phyloP scores from a whole-genome alignment of 495 filamentous ascomycete species.

The Penicillium pancosmium region DNA sequence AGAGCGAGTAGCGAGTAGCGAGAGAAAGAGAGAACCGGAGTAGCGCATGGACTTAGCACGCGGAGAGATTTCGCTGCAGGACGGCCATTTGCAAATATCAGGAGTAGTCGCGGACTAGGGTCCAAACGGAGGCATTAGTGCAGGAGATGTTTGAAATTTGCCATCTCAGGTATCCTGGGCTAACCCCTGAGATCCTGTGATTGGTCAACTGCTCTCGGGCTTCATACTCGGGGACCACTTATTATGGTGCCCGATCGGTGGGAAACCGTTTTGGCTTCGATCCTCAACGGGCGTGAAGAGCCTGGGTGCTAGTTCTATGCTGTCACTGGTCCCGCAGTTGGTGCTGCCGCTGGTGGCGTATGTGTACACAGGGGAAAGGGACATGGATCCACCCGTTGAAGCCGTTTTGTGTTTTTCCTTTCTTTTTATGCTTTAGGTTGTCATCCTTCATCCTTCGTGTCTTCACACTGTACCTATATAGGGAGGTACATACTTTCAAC shows the following conservation, averaged over 20 bases:
- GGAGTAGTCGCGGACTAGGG: conserved; percentile 1
- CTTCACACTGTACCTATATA: neutral
- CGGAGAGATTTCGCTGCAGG: neutral
- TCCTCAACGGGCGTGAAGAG: conserved; percentile 9
- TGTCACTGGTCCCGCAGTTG: neutral
- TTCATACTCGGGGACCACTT: conserved; percentile 35
- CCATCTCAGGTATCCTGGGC: conserved; percentile 7
- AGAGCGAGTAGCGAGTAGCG: neutral
- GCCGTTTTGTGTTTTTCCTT: conserved; percentile 12
- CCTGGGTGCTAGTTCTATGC: neutral
- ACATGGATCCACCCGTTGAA: conserved; percentile 17
- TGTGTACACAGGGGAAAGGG: neutral
- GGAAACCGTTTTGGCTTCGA: conserved; percentile 25
- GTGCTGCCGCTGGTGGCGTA: neutral
- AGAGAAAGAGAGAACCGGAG: neutral
- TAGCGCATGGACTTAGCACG: neutral
- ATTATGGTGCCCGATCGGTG: conserved; percentile 32
- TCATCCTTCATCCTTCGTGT: neutral
- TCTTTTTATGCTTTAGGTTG: neutral
- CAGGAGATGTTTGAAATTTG: conserved; percentile 8
- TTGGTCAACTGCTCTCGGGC: conserved; percentile 26
- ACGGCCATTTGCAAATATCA: neutral
- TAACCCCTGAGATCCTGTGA: neutral
- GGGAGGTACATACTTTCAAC: neutral
- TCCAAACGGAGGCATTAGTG: conserved; percentile 3